Base-by-base conservation (phyloP, 2,329 filamentous ascomycete genomes). In the Venturia aucupariae region DNA sequence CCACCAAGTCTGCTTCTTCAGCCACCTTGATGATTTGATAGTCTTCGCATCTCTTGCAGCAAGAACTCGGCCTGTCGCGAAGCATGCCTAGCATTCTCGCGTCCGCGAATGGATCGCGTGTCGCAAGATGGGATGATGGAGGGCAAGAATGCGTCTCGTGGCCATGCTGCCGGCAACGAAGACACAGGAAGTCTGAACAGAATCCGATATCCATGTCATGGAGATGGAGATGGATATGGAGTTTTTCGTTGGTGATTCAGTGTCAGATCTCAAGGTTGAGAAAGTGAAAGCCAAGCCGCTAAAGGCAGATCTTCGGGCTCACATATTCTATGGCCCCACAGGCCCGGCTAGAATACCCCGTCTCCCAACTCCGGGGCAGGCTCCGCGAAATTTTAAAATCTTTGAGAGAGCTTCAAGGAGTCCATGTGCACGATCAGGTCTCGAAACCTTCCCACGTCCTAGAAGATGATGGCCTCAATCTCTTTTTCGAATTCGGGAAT, bases 1-100 rank as follows among this genome's bases (percentile, higher is more conserved):
- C 51, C 27, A 57, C 30, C 30, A 57, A 57, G 51, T 57, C 51
- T 35, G 15, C 51, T 35, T 57, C 30, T 22, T 57, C 51, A 57
- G 51, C 51, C 2, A 57, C 30, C 5, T 57, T 35, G 17, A 57
- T 1, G 19, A 57, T n/a, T 35, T 35, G 11, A 35, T 57, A 57
- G 4, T 57, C 30, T 35, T 57, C 51, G 27, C 51, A 57, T 57
- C 51, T 35, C 51, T 57, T 57, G 51, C 51, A 57, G 15, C 15
- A 57, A n/a, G 51, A 57, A 57, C 30, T 57, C 24, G 51, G 19
- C 27, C 10, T 57, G 19, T 57, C 30, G 27, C 51, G 51, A 35
- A 57, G 51, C 30, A 35, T 35, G 19, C 2, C 30, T 19, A 57
- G 30, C 30, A 35, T 35, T 35, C 30, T 30, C 10, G 51, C 30